Evolutionary conservation across 2,329 filamentous ascomycete genomes (phyloP).

Genomic region (Kalaharituber pfeilii): DNA sequence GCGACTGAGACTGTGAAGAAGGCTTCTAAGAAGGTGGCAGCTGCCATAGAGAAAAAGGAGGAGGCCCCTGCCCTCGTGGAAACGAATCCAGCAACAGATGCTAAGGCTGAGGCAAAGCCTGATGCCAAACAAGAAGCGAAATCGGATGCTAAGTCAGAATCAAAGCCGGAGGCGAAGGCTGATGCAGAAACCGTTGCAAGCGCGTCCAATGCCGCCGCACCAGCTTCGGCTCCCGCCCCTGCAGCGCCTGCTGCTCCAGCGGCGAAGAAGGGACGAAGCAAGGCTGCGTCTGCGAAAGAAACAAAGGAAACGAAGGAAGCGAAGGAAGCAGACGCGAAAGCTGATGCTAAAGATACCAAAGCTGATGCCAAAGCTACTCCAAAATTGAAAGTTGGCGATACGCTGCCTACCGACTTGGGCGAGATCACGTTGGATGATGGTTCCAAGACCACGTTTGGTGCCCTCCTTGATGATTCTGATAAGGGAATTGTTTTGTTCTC

Average conservation of each 20-base stretch:
- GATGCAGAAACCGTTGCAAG: constrained; percentile 20
- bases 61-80: constrained; percentile 16
- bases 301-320: constrained; percentile 13
- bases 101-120: constrained; percentile 28
- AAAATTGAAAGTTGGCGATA: constrained; percentile 18
- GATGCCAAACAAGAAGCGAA: constrained; percentile 22
- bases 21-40: constrained; percentile 24
- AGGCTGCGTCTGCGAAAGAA: constrained; percentile 26
- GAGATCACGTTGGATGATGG: constrained; percentile 78
- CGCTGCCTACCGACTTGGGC: constrained; percentile 20
- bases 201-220: constrained; percentile 26
- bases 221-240: constrained; percentile 6
- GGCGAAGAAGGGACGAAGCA: constrained; percentile 16
- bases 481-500: constrained; percentile 82
- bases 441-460: constrained; percentile 57
- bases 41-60: constrained; percentile 20
- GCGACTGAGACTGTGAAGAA: constrained; percentile 5
- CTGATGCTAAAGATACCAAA: constrained; percentile 27
- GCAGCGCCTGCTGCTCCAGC: constrained; percentile 4
- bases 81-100: constrained; percentile 10
- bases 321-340: constrained; percentile 5
- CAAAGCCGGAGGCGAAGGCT: constrained; percentile 4
- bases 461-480: constrained; percentile 67
- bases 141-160: constrained; percentile 5
- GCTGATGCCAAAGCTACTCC: constrained; percentile 9